phyloP scores from a whole-genome alignment of 441 rosid genomes.

The Pelargonium australe region DNA sequence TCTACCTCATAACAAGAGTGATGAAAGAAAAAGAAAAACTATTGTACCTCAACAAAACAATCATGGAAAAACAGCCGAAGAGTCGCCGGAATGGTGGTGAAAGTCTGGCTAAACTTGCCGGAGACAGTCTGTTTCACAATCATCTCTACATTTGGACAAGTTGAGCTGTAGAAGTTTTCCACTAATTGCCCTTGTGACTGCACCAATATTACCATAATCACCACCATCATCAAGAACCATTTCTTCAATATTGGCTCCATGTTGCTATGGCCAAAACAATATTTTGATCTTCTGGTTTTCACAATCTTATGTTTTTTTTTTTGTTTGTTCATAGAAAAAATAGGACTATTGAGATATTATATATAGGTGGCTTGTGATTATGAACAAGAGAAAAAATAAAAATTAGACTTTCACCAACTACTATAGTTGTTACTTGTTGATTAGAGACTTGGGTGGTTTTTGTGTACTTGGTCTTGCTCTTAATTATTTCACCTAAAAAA shows the following conservation, averaged over 20 bases:
- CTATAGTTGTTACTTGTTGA: no score
- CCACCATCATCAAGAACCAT: conserved; percentile 15
- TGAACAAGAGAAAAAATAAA: not conserved
- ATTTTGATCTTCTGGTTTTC: not conserved
- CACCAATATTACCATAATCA: conserved; percentile 14
- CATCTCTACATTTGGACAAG: conserved; percentile 43
- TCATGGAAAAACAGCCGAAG: no score
- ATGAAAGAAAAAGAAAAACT: no score
- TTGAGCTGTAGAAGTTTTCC: conserved; percentile 41
- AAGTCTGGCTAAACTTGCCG: conserved; percentile 41
- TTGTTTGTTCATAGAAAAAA: no score
- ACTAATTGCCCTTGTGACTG: conserved; percentile 37
- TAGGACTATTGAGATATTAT: not conserved
- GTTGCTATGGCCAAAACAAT: not conserved
- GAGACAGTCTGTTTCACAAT: conserved; percentile 39
- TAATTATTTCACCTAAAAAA: not conserved
- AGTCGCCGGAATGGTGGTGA: conserved; percentile 44
- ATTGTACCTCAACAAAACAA: no score
- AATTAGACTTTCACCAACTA: not conserved
- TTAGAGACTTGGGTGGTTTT: not conserved
- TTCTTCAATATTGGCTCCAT: conserved; percentile 20
- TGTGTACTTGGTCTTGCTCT: not conserved
- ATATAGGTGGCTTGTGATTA: not conserved
- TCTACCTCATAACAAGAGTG: no score
- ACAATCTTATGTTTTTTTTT: not conserved